Conservation (phyloP, 176 grass and related monocot species). For the Puya raimondii region DNA sequence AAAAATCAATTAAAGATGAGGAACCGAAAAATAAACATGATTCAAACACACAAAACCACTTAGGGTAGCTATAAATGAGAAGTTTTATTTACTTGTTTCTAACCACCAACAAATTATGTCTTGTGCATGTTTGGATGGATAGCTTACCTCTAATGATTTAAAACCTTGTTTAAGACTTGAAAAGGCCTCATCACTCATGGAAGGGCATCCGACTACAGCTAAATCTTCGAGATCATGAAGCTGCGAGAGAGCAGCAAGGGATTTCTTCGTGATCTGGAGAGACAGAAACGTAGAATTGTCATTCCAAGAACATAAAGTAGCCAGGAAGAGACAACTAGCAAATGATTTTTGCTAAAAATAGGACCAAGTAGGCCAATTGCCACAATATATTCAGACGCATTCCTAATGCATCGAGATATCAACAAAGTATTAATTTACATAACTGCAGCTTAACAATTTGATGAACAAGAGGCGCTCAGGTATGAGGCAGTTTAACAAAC, state of each 20-base stretch:
- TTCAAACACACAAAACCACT: not conserved
- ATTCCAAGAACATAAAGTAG: conserved; percentile 5
- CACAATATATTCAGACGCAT: too few relatives aligned
- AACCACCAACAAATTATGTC: too few relatives aligned
- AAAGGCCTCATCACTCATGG: conserved; percentile 56
- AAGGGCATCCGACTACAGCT: conserved; percentile 43
- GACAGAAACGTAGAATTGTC: not conserved
- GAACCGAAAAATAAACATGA: too few relatives aligned
- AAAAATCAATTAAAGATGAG: not conserved
- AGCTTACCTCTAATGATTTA: conserved; percentile 60
- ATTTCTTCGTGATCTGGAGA: conserved; percentile 57
- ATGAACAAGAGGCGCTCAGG: too few relatives aligned
- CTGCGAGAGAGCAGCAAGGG: conserved; percentile 45
- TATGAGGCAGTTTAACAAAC: too few relatives aligned
- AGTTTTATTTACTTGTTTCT: too few relatives aligned
- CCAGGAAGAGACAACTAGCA: conserved; percentile 1
- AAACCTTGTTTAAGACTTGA: conserved; percentile 34
- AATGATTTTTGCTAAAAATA: conserved; percentile 1
- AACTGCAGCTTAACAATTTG: too few relatives aligned
- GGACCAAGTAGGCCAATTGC: too few relatives aligned
- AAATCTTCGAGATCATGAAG: conserved; percentile 58
- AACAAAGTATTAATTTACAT: too few relatives aligned
- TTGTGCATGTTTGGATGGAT: not conserved
- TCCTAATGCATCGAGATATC: too few relatives aligned
- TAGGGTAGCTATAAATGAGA: not conserved